These are phyloP conservation scores for Sedum album DNA, from an alignment of 164 flowering plant genomes.

Conservation along the genomic window DNA sequence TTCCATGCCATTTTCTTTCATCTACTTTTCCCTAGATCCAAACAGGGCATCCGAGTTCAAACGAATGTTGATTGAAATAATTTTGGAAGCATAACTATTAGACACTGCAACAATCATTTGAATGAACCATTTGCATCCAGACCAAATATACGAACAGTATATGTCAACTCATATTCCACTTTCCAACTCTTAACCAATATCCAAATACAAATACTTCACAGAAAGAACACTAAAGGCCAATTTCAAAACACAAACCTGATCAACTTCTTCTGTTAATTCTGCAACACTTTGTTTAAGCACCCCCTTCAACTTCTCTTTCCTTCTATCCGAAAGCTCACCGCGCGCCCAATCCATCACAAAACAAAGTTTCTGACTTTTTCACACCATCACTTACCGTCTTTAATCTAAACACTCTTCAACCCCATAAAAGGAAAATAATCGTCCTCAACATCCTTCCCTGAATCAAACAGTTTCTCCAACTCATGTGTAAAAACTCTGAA, in stretches of 20 bases:
- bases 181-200: neutral
- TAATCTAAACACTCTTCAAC: conserved; percentile 12
- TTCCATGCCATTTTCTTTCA: no score
- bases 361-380: conserved; percentile 21
- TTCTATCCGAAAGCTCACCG: conserved; percentile 29
- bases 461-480: conserved; percentile 33
- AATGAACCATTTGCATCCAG: neutral
- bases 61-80: no score
- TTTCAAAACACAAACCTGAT: conserved; percentile 40
- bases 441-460: conserved; percentile 33
- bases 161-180: neutral
- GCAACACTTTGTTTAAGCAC: conserved; percentile 40
- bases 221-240: neutral
- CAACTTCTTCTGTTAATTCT: conserved; percentile 46
- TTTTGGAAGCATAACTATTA: no score
- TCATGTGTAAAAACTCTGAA: conserved; percentile 40
- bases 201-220: neutral
- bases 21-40: no score
- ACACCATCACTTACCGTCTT: conserved; percentile 12
- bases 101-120: no score
- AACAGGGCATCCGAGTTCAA: no score
- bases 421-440: conserved; percentile 17
- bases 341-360: conserved; percentile 36
- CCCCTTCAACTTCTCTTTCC: conserved; percentile 38
- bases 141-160: neutral